Evolutionary conservation across 2,329 filamentous ascomycete genomes (phyloP).

Genomic region (Diplodia scrobiculata): DNA sequence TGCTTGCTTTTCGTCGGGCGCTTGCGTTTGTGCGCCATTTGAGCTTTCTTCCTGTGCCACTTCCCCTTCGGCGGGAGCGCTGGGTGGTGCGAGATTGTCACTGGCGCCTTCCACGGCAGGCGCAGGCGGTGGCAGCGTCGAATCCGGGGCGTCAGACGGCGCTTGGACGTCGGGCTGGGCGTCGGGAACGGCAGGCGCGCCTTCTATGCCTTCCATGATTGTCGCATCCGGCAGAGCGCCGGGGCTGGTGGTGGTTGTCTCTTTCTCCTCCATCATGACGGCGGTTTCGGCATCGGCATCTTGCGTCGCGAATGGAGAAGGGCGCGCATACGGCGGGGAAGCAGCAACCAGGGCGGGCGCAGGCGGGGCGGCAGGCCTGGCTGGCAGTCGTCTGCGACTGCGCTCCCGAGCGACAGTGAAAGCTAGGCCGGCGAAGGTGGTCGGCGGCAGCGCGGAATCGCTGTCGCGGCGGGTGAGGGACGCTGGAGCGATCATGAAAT

Average conservation of each 20-base stretch:
- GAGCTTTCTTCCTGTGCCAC: conserved; percentile 17
- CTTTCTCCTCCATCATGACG: conserved; percentile 29
- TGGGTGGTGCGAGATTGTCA: background rate
- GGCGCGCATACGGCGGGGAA: conserved; percentile 22
- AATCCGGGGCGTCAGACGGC: background rate
- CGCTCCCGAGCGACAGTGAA: conserved; percentile 5
- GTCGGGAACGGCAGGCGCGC: background rate
- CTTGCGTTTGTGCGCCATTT: conserved; percentile 22
- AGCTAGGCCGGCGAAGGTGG: background rate
- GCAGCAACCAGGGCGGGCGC: background rate
- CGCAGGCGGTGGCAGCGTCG: conserved; percentile 15
- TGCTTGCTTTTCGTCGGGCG: conserved; percentile 20
- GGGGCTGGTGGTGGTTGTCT: conserved; percentile 20
- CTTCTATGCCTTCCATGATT: conserved; percentile 19
- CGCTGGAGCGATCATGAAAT: conserved; percentile 26
- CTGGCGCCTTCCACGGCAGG: conserved; percentile 17
- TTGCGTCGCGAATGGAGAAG: conserved; percentile 28
- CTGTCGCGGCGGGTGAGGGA: conserved; percentile 16
- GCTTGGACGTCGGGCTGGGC: background rate
- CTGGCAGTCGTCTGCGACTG: conserved; percentile 7
- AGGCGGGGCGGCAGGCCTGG: background rate
- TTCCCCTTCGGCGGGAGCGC: conserved; percentile 1
- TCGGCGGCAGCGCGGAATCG: conserved; percentile 5
- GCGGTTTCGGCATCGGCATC: conserved; percentile 30
- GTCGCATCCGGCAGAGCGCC: conserved; percentile 6